Evolutionary conservation across 352 stramenopile species (phyloP).

Genomic region (Phytopythium cucurbitacearum): DNA sequence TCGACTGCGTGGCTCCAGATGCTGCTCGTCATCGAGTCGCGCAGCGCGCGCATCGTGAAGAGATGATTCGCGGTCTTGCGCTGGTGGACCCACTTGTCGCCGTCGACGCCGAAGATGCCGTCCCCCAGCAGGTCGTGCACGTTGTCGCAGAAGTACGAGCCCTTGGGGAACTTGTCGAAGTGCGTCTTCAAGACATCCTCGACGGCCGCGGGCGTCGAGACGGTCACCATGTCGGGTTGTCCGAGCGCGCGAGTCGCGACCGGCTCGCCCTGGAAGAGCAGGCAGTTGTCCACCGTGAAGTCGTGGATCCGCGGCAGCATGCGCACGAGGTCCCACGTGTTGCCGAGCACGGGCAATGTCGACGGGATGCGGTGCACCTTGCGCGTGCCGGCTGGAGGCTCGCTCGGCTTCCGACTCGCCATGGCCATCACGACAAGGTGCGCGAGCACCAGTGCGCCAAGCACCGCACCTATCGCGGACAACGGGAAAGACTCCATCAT

Average conservation of each 20-base stretch:
- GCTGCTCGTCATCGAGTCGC: conserved; percentile 27
- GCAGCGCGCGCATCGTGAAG: conserved; percentile 47
- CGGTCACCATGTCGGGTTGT: conserved; percentile 34
- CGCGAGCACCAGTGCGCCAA: too few species aligned
- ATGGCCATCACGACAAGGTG: too few species aligned
- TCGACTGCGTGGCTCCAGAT: conserved; percentile 23
- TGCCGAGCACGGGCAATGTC: conserved; percentile 38
- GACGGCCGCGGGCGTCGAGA: conserved; percentile 39
- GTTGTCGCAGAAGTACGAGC: conserved; percentile 20
- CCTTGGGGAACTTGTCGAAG: conserved; percentile 73
- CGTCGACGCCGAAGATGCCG: conserved; percentile 68
- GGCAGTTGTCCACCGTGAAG: conserved; percentile 31
- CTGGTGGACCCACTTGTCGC: conserved; percentile 53
- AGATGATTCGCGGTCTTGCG: conserved; percentile 83
- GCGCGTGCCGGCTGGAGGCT: not conserved
- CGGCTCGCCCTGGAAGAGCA: conserved; percentile 22
- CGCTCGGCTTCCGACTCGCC: too few species aligned
- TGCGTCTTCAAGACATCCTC: conserved; percentile 52
- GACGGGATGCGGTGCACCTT: conserved; percentile 16
- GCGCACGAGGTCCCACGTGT: conserved; percentile 29
- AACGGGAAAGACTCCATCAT: too few species aligned
- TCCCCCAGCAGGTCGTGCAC: conserved; percentile 48
- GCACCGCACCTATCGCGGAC: too few species aligned
- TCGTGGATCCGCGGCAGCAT: conserved; percentile 38
- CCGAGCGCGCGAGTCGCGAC: conserved; percentile 34